Evolutionary conservation across 371 early-diverging fungal species (phyloP).

Genomic region (Actinomortierella wolfii): DNA sequence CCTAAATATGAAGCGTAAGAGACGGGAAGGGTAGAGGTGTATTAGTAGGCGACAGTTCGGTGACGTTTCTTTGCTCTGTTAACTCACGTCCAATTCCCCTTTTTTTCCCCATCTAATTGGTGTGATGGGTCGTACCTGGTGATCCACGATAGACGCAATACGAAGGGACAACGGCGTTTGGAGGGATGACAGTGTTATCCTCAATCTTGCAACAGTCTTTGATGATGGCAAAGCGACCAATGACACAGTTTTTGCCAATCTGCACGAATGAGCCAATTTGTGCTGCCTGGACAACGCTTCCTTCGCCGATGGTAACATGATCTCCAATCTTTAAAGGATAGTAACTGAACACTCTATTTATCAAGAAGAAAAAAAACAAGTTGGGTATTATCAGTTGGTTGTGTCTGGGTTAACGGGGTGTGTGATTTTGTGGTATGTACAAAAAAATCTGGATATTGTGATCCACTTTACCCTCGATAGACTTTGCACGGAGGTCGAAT

Average conservation of each 20-base stretch:
- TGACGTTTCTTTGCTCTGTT: too few relatives aligned
- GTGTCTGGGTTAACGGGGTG: background rate
- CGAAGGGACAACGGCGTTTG: slow-evolving; percentile 90
- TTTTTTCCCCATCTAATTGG: background rate
- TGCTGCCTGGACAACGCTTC: slow-evolving; percentile 91
- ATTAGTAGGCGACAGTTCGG: too few relatives aligned
- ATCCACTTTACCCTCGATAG: slow-evolving; percentile 79
- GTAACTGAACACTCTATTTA: slow-evolving; percentile 76
- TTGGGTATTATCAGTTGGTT: background rate
- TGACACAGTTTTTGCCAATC: slow-evolving; percentile 93
- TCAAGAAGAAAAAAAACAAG: background rate
- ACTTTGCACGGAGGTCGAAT: slow-evolving; percentile 95
- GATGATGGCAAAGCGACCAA: slow-evolving; percentile 94
- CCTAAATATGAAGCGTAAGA: slow-evolving; percentile 53
- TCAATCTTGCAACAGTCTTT: slow-evolving; percentile 92
- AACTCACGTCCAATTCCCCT: too few relatives aligned
- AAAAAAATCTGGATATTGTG: background rate
- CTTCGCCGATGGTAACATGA: slow-evolving; percentile 89
- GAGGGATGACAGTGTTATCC: slow-evolving; percentile 90
- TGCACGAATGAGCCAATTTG: slow-evolving; percentile 87
- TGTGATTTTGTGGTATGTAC: background rate
- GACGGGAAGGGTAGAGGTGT: slow-evolving; percentile 2
- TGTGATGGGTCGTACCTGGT: slow-evolving; percentile 58
- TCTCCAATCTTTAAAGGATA: slow-evolving; percentile 97
- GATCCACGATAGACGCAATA: slow-evolving; percentile 86